phyloP scores from a whole-genome alignment of 1,284 basidiomycete species.

The Ceratobasidium sp. region DNA sequence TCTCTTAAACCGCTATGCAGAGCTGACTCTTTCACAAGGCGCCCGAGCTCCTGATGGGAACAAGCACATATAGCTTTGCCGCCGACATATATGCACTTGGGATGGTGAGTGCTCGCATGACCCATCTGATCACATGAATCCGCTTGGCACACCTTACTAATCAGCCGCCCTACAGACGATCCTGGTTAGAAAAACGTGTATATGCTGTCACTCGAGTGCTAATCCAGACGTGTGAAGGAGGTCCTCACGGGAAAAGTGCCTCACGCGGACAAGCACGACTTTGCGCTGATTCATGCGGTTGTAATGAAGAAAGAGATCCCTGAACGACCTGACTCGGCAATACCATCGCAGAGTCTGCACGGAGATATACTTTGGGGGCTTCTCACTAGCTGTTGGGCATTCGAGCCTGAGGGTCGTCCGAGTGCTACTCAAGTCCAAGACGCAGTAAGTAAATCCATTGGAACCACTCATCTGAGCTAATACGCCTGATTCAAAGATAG shows the following conservation, averaged over 20 bases:
- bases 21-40: no score
- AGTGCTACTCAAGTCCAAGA: neutral
- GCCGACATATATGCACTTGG: no score
- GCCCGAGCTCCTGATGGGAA: no score
- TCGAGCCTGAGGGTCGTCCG: neutral
- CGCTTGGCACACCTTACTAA: no score
- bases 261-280: neutral
- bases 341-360: neutral
- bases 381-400: conserved; percentile 10
- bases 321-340: neutral
- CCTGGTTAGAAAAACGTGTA: no score
- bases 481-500: neutral
- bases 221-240: no score
- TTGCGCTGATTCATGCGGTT: neutral
- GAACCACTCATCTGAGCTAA: neutral
- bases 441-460: neutral
- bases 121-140: no score
- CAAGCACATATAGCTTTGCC: no score
- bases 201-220: no score
- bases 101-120: no score
- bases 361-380: conserved; percentile 5
- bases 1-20: no score
- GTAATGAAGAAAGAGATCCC: neutral
- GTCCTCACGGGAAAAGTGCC: neutral
- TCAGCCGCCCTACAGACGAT: no score